Conservation (phyloP, 192 early-diverging fungal species). For the Chytriomyces sp. region DNA sequence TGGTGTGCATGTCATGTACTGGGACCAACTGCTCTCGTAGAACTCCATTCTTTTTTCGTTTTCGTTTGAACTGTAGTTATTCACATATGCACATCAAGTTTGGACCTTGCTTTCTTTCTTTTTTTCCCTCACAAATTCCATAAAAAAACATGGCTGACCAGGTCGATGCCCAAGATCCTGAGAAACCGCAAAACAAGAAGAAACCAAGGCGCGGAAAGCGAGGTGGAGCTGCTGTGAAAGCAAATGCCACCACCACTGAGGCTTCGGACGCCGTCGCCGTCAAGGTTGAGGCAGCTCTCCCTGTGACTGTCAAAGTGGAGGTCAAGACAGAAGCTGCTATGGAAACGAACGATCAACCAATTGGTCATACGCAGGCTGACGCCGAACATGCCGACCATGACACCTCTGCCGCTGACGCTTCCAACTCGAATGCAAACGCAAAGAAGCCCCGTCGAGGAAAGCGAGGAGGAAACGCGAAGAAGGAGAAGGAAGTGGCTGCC, state of each 20-base stretch:
- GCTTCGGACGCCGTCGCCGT: not conserved
- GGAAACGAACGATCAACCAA: not conserved
- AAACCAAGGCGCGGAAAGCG: conserved; percentile 20
- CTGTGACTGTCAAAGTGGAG: not conserved
- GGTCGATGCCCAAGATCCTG: too few relatives aligned
- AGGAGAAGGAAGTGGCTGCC: not conserved
- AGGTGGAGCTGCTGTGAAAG: conserved; percentile 8
- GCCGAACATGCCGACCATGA: not conserved
- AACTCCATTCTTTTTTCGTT: too few relatives aligned
- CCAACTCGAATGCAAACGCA: not conserved
- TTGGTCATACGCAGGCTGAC: too few relatives aligned
- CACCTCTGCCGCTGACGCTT: not conserved
- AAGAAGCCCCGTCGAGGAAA: conserved; percentile 27
- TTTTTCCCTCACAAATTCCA: too few relatives aligned
- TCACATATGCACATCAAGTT: too few relatives aligned
- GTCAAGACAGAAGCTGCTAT: not conserved
- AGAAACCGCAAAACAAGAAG: not conserved
- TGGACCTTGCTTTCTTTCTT: too few relatives aligned
- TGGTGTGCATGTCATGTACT: too few relatives aligned
- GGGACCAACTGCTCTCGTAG: too few relatives aligned
- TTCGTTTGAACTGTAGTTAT: too few relatives aligned
- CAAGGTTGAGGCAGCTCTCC: not conserved
- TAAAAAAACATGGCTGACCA: too few relatives aligned
- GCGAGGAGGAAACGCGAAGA: not conserved
- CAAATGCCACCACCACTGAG: not conserved